Base-by-base conservation (phyloP, 805 yeast genomes). In the Jamesozyma piceae region DNA sequence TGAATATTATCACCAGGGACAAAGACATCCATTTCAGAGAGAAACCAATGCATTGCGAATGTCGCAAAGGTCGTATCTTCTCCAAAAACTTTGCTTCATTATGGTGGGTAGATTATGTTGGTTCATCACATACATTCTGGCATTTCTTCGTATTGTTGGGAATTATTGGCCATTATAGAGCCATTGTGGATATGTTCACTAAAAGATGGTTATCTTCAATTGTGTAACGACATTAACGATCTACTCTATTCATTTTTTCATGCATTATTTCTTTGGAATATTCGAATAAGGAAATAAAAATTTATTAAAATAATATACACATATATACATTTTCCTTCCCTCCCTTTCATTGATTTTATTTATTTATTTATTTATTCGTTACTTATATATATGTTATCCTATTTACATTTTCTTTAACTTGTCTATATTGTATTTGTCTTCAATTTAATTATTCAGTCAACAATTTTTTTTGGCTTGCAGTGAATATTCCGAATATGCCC, bases 51-150 rank as follows among this genome's bases (percentile, higher is more conserved):
- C 69, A 19, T 53, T 51, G 10, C 17, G 32, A 20, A 60, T 33
- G 51, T 62, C 6, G 11, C 28, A 6, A 24, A 6, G 2, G 67
- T 65, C 14, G 37, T 14, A 9, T 18, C 15, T 21, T 10, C n/a
- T 10, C 13, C 20, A 13, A 19, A 8, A 6, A 34, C 13, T 70
- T 80, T 41, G 53, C 64, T 29, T 77, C 87, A 1, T 59, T 83
- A 18, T 90, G 82, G 90, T 88, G 96, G 90, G 80, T 80, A 14
- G 92, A 84, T 52, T 83, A 82, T 59, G 60, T 74, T 22, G 69
- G 80, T 42, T 73, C 78, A 34, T 85, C 95, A 30, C 98, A 90
- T 62, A 89, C 88, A 55, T 68, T 90, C 26, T 90, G 98, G 98
- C 98, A 90, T 64, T 60, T 87, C 11, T 86, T 83, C 57, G 98